A percentile compares a stretch with the other conserved stretches of the same genome.
Conservation (phyloP, 2,329 filamentous ascomycete genomes). For the Ophiognomonia clavigignenti-juglandacearum region DNA sequence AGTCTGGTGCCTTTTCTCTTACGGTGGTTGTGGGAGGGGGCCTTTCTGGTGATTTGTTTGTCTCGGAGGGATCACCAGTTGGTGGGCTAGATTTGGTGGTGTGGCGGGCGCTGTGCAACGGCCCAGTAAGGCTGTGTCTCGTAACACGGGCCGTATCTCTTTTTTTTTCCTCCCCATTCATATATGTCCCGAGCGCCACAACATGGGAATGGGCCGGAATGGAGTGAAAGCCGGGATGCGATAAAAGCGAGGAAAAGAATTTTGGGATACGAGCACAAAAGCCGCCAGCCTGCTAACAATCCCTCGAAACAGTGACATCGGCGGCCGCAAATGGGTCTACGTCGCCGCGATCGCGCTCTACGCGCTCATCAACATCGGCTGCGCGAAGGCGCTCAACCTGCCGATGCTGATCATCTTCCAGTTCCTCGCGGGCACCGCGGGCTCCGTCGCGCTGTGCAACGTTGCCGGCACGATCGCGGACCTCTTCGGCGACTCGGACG, state of each 20-base stretch:
- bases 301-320: slow-evolving; percentile 36
- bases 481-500: slow-evolving; percentile 31
- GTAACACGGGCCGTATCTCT: too few relatives aligned
- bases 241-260: background rate
- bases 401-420: slow-evolving; percentile 35
- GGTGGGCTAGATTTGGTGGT: too few relatives aligned
- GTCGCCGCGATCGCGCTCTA: slow-evolving; percentile 30
- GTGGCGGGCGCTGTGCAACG: too few relatives aligned
- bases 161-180: too few relatives aligned
- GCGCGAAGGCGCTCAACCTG: slow-evolving; percentile 28
- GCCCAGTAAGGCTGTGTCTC: too few relatives aligned
- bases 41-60: background rate
- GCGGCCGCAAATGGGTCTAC: slow-evolving; percentile 39
- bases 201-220: too few relatives aligned
- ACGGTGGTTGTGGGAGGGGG: too few relatives aligned
- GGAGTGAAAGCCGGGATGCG: too few relatives aligned
- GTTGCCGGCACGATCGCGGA: slow-evolving; percentile 31
- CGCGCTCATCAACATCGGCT: slow-evolving; percentile 31
- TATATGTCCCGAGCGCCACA: too few relatives aligned
- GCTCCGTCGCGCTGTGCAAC: slow-evolving; percentile 30
- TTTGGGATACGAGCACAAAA: too few relatives aligned
- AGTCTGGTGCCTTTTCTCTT: slow-evolving; percentile 15
- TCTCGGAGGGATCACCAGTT: background rate
- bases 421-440: slow-evolving; percentile 29
- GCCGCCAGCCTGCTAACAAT: too few relatives aligned